A percentile compares a stretch with the other conserved stretches of the same genome.
Evolutionary conservation across 2,329 filamentous ascomycete species (phyloP).

Genomic region (Pseudogymnoascus destructans): DNA sequence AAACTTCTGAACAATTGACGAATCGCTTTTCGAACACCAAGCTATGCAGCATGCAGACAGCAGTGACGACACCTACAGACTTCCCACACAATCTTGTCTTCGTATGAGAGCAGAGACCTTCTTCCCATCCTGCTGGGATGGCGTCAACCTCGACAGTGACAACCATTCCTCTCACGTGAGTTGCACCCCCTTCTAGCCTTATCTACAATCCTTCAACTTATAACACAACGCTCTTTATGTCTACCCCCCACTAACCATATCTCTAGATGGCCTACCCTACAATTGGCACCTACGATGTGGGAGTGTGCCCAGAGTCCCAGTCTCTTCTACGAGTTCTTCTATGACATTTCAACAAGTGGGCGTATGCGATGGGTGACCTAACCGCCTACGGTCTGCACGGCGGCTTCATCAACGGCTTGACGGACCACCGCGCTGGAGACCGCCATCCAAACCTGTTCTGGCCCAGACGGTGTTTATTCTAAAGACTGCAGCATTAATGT

Average conservation of each 20-base stretch:
- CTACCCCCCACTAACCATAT: background rate
- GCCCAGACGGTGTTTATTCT: background rate
- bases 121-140: constrained; percentile 19
- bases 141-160: constrained; percentile 14
- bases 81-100: background rate
- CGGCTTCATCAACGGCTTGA: constrained; percentile 17
- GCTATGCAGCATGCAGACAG: background rate
- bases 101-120: constrained; percentile 4
- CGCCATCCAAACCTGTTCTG: constrained; percentile 12
- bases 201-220: background rate
- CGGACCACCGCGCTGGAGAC: constrained; percentile 9
- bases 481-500: constrained; percentile 9
- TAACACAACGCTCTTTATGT: background rate
- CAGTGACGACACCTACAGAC: background rate
- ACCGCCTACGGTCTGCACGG: constrained; percentile 15
- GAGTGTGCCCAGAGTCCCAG: constrained; percentile 15
- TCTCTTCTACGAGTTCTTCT: constrained; percentile 15
- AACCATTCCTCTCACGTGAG: constrained; percentile 16
- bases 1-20: background rate
- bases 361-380: constrained; percentile 14
- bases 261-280: constrained; percentile 10
- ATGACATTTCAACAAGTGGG: constrained; percentile 11
- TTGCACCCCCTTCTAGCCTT: background rate
- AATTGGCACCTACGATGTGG: constrained; percentile 11
- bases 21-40: background rate